Percentiles rank a stretch among this genome's conserved stretches.
These are phyloP conservation scores for Populus deltoides DNA, from an alignment of 345 rosid genomes.

Conservation along the genomic window DNA sequence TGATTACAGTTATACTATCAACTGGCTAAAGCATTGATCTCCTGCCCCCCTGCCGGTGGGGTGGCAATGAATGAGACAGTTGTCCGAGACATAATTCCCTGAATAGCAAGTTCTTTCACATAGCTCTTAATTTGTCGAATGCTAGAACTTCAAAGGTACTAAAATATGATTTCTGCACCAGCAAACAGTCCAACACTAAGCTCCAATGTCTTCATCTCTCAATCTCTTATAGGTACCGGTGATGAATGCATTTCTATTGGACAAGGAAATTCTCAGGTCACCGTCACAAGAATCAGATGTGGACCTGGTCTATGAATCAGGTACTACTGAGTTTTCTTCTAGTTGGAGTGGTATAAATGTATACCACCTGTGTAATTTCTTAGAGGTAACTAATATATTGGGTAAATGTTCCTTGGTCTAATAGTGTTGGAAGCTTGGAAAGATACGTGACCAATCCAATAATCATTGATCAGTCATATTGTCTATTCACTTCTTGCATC, in stretches of 20 bases:
- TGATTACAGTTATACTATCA: no score
- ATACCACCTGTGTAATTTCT: background rate
- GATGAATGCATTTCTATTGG: background rate
- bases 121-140: conserved; percentile 44
- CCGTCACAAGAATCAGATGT: background rate
- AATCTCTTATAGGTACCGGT: background rate
- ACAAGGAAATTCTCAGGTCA: background rate
- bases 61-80: background rate
- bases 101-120: conserved; percentile 66
- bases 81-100: conserved; percentile 37
- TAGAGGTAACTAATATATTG: background rate
- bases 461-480: background rate
- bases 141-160: conserved; percentile 49
- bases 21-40: no score
- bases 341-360: background rate
- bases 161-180: conserved; percentile 19
- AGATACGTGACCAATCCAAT: background rate
- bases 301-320: background rate
- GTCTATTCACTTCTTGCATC: background rate
- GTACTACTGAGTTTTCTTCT: background rate
- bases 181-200: background rate
- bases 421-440: background rate
- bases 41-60: no score
- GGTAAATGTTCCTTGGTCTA: background rate
- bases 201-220: background rate